Evolutionary conservation across 148 eudicot genomes (phyloP), one percentile per base, ranked within the genome.

Genomic region (Mesembryanthemum crystallinum): DNA sequence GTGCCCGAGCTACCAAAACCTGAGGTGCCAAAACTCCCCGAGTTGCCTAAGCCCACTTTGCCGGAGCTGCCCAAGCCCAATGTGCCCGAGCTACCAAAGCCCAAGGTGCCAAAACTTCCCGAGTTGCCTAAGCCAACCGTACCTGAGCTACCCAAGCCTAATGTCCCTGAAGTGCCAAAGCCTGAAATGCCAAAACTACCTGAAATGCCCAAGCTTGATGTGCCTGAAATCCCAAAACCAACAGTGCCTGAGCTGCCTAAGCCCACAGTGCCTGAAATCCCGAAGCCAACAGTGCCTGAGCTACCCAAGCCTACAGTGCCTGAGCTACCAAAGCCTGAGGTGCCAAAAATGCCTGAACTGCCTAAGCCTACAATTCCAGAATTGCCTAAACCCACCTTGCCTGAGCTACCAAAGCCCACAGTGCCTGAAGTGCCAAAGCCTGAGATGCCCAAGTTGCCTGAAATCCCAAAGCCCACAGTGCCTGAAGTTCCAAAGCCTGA

Each of bases 221-320:
- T 67, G 70, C 51, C 80, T 3, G 74, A 77, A 54, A 37, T 63
- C 12, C 82, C 77, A 0, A 76, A 72, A n/a, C n/a, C 51, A 39
- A 37, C 4, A 18, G 8, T 70, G 64, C 77, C 67, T 5, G 72
- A 73, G 9, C 14, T 32, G 0, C 63, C 80, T 0, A 70, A 77
- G 64, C 42, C 35, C 0, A 30, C 11, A 4, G 51, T 77, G 1
- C 71, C 80, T 3, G 74, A 77, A 54, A 37, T 63, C 12, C 82
- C 77, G 0, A 76, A 72, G 13, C 71, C 71, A 1, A 57, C 61
- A 9, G 17, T 78, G 0, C 77, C 81, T 0, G 73, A 79, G 5
- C 52, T 69, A 1, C 79, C 69, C 0, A 69, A 77, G 33, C 73
- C 52, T 6, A 17, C 29, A 0, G 28, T 43, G 0, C 77, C 67